Base-by-base conservation (phyloP, 2,329 filamentous ascomycete species). In the Tolypocladium album region DNA sequence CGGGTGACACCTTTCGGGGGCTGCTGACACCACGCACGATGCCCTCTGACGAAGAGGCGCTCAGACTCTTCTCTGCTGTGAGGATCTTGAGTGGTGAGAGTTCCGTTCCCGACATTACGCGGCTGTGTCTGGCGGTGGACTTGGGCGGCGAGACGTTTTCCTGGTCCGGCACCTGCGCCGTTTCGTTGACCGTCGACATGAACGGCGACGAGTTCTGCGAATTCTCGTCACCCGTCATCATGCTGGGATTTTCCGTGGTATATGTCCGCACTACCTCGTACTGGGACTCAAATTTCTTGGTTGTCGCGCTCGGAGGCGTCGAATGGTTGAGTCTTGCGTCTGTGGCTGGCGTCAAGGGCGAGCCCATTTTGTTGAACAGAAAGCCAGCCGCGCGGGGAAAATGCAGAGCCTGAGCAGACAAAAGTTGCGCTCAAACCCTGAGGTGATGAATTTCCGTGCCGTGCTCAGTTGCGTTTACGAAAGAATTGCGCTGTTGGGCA, bases 71-170 rank as follows among this genome's bases (percentile, higher is more conserved):
- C 61, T 72, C 70, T 45, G 72, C 72, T 39, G 75, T 68, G 42
- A 85, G 74, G 56, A 85, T 82, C 72, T 82, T 83, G 42, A 85
- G 75, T 45, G 82, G 82, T 57, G 82, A 83, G 39, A 84, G 77
- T 65, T 82, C 82, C 60, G 73, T 78, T 60, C 82, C 82, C 40
- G 82, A 83, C 58, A 84, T 72, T 64, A 85, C 79, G 63, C 82
- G 79, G 27, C 81, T 83, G 61, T 80, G 77, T 56, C 80, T 22
- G 8, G 60, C 27, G 20, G n/a, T 42, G 9, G 72, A 69, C 65
- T 81, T 81, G 56, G 74, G 73, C 13, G 79, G 76, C 50, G 77
- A 77, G 43, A 74, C 63, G 69, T 82, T 78, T 68, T 82, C 77
- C 66, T 81, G 75, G 62, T 75, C 75, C 40, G 66, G 61, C 34